Conservation (phyloP, 257 asterid species). For the Agastache rugosa region DNA sequence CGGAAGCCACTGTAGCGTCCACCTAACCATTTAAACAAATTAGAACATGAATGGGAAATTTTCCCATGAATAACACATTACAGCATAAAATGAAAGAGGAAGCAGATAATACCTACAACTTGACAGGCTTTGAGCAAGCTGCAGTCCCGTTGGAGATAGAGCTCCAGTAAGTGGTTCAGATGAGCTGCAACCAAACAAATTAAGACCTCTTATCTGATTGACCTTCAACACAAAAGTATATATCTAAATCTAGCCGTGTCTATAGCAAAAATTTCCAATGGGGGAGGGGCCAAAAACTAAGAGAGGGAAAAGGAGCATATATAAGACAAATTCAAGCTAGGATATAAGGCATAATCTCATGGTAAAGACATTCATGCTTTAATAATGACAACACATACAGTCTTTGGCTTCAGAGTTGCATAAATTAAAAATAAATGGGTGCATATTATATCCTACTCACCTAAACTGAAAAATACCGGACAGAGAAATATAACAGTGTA, state of each 20-base stretch:
- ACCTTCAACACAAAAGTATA: slow-evolving; percentile 17
- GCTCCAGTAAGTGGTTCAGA: slow-evolving; percentile 84
- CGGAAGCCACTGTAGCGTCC: neutral
- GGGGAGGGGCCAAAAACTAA: neutral
- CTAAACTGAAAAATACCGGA: slow-evolving; percentile 93
- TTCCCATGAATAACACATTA: neutral
- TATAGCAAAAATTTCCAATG: neutral
- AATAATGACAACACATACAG: slow-evolving; percentile 1
- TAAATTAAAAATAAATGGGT: neutral
- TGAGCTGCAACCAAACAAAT: slow-evolving; percentile 76
- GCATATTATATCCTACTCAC: slow-evolving; percentile 41
- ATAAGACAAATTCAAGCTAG: slow-evolving; percentile 10
- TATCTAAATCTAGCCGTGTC: slow-evolving; percentile 7
- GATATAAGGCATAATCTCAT: neutral
- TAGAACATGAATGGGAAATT: neutral
- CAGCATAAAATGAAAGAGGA: slow-evolving; percentile 32
- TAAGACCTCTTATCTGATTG: slow-evolving; percentile 17
- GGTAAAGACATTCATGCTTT: neutral
- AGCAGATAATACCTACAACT: slow-evolving; percentile 69
- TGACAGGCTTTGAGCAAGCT: slow-evolving; percentile 68
- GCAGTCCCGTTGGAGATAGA: slow-evolving; percentile 56
- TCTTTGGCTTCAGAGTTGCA: slow-evolving; percentile 17
- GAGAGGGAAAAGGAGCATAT: neutral
- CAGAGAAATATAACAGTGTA: slow-evolving; percentile 70
- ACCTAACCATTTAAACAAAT: slow-evolving; percentile 2